Conservation (phyloP, 1,284 basidiomycete species). For the Irpex sp. region DNA sequence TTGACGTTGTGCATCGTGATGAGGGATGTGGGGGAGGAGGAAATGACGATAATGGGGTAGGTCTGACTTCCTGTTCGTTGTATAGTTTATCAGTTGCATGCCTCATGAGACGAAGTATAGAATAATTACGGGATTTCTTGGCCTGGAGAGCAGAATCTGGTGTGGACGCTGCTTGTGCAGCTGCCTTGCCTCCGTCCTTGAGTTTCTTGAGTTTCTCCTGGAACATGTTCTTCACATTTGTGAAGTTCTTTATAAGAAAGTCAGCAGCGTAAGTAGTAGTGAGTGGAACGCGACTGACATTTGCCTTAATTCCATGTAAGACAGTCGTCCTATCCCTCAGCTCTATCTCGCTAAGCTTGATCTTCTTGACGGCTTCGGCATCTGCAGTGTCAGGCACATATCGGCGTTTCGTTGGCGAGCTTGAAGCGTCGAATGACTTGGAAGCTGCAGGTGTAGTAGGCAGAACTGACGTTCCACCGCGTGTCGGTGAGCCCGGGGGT, state of each 20-base stretch:
- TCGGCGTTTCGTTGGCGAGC: conserved; percentile 63
- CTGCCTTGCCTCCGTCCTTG: conserved; percentile 58
- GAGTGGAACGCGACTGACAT: conserved; percentile 41
- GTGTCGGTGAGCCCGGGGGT: conserved; percentile 62
- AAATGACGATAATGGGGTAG: conserved; percentile 95
- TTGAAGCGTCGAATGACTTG: conserved; percentile 32
- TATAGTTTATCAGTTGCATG: neutral
- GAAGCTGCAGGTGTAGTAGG: conserved; percentile 35
- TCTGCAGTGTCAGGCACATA: conserved; percentile 80
- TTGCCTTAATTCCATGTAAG: conserved; percentile 70
- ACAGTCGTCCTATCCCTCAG: conserved; percentile 74
- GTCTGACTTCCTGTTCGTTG: neutral
- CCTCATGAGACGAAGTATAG: conserved; percentile 24
- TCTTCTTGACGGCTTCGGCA: conserved; percentile 80
- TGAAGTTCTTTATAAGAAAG: conserved; percentile 58
- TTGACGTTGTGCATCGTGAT: conserved; percentile 99
- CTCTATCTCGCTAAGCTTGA: conserved; percentile 70
- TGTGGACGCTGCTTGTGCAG: conserved; percentile 33
- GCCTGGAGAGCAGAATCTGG: conserved; percentile 52
- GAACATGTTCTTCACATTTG: conserved; percentile 54
- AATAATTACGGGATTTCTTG: conserved; percentile 54
- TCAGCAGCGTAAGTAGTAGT: neutral
- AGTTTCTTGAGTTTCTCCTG: conserved; percentile 75
- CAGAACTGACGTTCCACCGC: conserved; percentile 8
- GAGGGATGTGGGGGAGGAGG: conserved; percentile 90